A percentile compares a stretch with the other conserved stretches of the same genome.
Evolutionary conservation across 495 filamentous ascomycete genomes (phyloP).

Genomic region (Copromyces sp.): DNA sequence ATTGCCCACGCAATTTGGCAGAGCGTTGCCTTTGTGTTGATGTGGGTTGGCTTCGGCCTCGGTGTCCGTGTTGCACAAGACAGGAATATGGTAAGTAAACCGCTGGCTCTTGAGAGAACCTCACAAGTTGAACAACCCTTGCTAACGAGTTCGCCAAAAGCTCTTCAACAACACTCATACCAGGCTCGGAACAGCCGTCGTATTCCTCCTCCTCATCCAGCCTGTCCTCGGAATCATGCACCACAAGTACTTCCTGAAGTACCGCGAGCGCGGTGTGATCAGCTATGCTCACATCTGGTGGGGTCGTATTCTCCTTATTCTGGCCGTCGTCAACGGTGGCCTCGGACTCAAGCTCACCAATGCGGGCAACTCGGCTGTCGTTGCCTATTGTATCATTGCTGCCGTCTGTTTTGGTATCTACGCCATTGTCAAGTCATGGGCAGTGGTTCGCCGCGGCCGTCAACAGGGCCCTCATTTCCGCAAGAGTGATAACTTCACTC

Average conservation of each 20-base stretch:
- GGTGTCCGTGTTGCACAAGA: conserved; percentile 43
- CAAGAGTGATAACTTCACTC: background rate
- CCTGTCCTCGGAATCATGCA: conserved; percentile 55
- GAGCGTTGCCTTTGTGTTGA: conserved; percentile 41
- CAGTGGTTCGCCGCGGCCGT: conserved; percentile 1
- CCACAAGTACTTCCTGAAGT: conserved; percentile 45
- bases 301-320: conserved; percentile 48
- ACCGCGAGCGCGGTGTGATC: conserved; percentile 39
- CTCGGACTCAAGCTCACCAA: conserved; percentile 48
- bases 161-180: conserved; percentile 34
- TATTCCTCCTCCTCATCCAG: conserved; percentile 50
- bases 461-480: background rate
- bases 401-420: conserved; percentile 43
- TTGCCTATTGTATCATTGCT: conserved; percentile 52
- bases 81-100: conserved; percentile 25
- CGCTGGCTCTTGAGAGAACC: conserved; percentile 2
- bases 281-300: conserved; percentile 61
- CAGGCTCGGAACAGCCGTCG: conserved; percentile 49
- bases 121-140: background rate
- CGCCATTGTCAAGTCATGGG: conserved; percentile 12
- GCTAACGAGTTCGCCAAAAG: conserved; percentile 14
- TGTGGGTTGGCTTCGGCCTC: conserved; percentile 51
- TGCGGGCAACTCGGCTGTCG: conserved; percentile 33
- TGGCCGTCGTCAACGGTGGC: conserved; percentile 66
- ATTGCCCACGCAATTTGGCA: conserved; percentile 51